Conservation (phyloP, 2,329 filamentous ascomycete species). For the Aspergillus bombycis region DNA sequence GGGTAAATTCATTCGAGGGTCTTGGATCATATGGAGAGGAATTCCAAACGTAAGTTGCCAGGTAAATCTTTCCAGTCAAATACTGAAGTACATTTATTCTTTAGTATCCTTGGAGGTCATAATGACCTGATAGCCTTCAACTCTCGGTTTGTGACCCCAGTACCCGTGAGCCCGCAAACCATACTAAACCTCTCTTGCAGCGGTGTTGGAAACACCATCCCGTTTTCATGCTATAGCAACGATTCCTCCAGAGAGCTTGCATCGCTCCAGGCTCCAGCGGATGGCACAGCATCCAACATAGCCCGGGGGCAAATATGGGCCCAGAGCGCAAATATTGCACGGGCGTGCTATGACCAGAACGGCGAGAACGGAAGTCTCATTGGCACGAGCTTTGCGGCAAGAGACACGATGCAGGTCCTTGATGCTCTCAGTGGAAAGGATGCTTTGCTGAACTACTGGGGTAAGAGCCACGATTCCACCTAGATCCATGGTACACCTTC, state of each 20-base stretch:
- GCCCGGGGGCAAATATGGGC: conserved; percentile 10
- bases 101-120: conserved; percentile 14
- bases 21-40: background rate
- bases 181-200: background rate
- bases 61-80: background rate
- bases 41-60: background rate
- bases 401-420: conserved; percentile 14
- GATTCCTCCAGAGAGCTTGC: background rate
- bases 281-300: background rate
- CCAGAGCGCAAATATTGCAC: conserved; percentile 8
- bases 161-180: background rate
- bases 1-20: background rate
- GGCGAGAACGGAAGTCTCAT: conserved; percentile 10
- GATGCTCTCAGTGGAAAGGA: conserved; percentile 13
- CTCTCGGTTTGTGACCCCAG: conserved; percentile 1
- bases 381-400: conserved; percentile 15
- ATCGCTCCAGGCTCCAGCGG: background rate
- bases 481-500: background rate
- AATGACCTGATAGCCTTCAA: conserved; percentile 15
- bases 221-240: conserved; percentile 10
- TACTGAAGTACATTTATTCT: conserved; percentile 1
- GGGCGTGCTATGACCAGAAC: conserved; percentile 7
- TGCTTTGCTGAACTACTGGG: conserved; percentile 15
- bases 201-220: conserved; percentile 14
- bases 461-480: background rate